phyloP scores from a whole-genome alignment of 2,329 filamentous ascomycete species.

The Biscogniauxia marginata region DNA sequence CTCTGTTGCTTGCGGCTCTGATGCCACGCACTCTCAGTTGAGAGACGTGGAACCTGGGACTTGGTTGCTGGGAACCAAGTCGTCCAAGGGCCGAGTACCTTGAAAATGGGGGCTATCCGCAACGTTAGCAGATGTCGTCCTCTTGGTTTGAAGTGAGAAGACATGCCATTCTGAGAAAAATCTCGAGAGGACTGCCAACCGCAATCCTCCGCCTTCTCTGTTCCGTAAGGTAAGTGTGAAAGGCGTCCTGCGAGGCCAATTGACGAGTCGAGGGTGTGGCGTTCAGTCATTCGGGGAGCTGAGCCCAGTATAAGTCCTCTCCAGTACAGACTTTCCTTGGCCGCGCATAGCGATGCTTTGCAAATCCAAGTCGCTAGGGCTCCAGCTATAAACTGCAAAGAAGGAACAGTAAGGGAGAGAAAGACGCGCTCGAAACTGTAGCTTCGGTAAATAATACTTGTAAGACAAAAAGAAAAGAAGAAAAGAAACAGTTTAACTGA shows the following conservation, averaged over 20 bases:
- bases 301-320: conserved; percentile 24
- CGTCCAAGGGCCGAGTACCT: conserved; percentile 20
- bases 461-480: background rate
- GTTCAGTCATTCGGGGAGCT: conserved; percentile 34
- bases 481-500: background rate
- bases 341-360: conserved; percentile 28
- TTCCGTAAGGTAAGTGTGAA: conserved; percentile 25
- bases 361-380: conserved; percentile 3
- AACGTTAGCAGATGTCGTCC: conserved; percentile 14
- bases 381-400: background rate
- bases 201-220: conserved; percentile 27
- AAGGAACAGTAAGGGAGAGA: background rate
- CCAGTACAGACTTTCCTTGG: conserved; percentile 16
- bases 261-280: conserved; percentile 28
- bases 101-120: conserved; percentile 28
- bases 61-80: conserved; percentile 25
- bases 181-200: conserved; percentile 30
- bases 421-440: background rate
- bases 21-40: conserved; percentile 21
- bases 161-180: conserved; percentile 25
- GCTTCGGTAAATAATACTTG: background rate
- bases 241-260: conserved; percentile 33
- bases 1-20: conserved; percentile 30
- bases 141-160: background rate
- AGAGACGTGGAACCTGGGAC: conserved; percentile 1